Evolutionary conservation across 371 early-diverging fungal genomes (phyloP), one percentile per base, ranked within the genome.

Genomic region (Coemansia sp.): DNA sequence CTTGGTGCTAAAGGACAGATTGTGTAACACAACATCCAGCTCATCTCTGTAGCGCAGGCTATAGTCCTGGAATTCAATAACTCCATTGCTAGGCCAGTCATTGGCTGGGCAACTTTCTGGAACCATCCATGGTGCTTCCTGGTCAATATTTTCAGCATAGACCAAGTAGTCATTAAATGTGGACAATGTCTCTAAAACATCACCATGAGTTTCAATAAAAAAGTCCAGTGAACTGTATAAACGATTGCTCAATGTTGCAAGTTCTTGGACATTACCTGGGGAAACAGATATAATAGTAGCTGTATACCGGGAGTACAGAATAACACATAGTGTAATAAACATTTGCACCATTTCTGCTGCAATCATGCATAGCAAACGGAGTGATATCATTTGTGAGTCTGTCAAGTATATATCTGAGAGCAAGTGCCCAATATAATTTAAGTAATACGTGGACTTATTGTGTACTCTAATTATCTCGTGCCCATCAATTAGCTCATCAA

Each of bases 81-180:
- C 31, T 3, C 76, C 78, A 13, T 62, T 5, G 4, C 5, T 11
- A 0, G 79, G 78, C 79, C 70, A 76, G 38, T 38, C 9, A 0
- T 63, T 54, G 0, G 48, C 26, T 26, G 26, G 26, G 55, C 59
- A 66, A 57, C 49, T 80, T 35, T 65, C 82, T 60, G 54, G 67
- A 26, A 71, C 82, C 38, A 75, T 78, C 54, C 79, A 85, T 41
- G 84, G 89, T 41, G 88, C 90, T 67, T 98, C 98, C 5, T 84
- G 84, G 7, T 85, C 84, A n/a, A 94, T 80, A 8, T 92, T 90
- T 52, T 95, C 92, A 51, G 86, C 81, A 63, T 94, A 95, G 67
- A 93, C 93, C 63, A 89, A 82, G 60, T 92, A 84, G 49, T 94
- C 87, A 68, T 57, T 41, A 13, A 68, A n/a, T 20, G 6, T 45